Evolutionary conservation across 176 grass and related monocot species (phyloP), one percentile per base, ranked within the genome.

Genomic region (Rhynchospora breviuscula): DNA sequence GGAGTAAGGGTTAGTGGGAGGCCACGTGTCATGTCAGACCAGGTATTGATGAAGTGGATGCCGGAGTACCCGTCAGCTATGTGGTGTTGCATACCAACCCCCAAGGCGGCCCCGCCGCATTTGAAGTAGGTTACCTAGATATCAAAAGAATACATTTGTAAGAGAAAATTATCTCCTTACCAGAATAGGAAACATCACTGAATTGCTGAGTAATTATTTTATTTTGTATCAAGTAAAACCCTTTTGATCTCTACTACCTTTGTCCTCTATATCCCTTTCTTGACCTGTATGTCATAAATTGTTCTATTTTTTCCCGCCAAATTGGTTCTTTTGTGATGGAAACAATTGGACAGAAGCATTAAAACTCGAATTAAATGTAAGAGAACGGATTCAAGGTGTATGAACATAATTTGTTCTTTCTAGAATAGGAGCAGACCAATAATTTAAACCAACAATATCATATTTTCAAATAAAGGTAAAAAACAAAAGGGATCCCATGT

Each of bases 121-220:
- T 78, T 79, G 75, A 90, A 90, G 63, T 83, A 75, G n/a, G 85
- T 90, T 60, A 90, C 85, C 76, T 90, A 81, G 59, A 83, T 67
- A 56, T 17, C 6, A 56, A 29, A 77, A 54, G 48, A 53, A 54
- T 22, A 76, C 10, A 29, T 26, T 76, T 26, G 21, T 56, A 25
- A 77, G 23, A 49, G 12, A 77, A 77, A 56, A 77, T 31, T 29
- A 54, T 76, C n/a, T 52, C 52, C 11, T 52, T 14, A 76, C 0
- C 19, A 53, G 48, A 62, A 19, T 22, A 62, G 59, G 19, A 62
- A 62, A 23, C 57, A 62, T 62, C 59, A 52, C 59, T 19, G 53
- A 49, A 73, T 26, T 64, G 25, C 63, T 65, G 10, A 65, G 6
- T 17, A 3, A 68, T 26, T 10, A 25, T 31, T 65, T 40, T 67